These are phyloP conservation scores for Puya raimondii DNA, from an alignment of 176 grass and related monocot genomes.

Conservation along the genomic window DNA sequence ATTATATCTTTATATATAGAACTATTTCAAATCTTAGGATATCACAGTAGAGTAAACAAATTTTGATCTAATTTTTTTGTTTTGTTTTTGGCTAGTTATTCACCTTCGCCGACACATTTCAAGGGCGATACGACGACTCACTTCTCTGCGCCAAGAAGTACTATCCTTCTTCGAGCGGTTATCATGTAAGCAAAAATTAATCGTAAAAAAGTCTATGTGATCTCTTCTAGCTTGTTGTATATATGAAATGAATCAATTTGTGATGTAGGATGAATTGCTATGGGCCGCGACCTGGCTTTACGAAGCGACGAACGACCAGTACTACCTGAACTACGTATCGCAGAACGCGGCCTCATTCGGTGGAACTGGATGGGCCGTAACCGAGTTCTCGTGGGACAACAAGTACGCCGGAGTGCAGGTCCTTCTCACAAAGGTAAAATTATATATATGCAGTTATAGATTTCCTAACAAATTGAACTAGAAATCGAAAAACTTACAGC, in stretches of 20 bases:
- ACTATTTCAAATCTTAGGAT: not conserved
- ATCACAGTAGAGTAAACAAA: not conserved
- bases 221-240: not conserved
- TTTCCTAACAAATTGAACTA: not conserved
- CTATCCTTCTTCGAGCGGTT: conserved; percentile 65
- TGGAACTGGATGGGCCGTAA: conserved; percentile 67
- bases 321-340: conserved; percentile 56
- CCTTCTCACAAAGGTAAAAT: conserved; percentile 63
- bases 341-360: conserved; percentile 51
- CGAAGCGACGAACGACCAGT: conserved; percentile 59
- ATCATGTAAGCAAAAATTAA: conserved; percentile 32
- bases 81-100: conserved; percentile 35
- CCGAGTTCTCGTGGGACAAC: conserved; percentile 96
- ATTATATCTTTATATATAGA: too few species aligned
- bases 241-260: not conserved
- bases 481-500: not conserved
- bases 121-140: conserved; percentile 64
- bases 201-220: not conserved
- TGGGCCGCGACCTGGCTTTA: conserved; percentile 86
- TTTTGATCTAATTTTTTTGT: not conserved
- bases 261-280: conserved; percentile 63
- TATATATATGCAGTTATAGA: not conserved
- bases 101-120: conserved; percentile 68
- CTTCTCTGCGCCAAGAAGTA: conserved; percentile 60
- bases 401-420: conserved; percentile 89